Base-by-base conservation (phyloP, 257 asterid genomes). In the Fraxinus quadrangulata region DNA sequence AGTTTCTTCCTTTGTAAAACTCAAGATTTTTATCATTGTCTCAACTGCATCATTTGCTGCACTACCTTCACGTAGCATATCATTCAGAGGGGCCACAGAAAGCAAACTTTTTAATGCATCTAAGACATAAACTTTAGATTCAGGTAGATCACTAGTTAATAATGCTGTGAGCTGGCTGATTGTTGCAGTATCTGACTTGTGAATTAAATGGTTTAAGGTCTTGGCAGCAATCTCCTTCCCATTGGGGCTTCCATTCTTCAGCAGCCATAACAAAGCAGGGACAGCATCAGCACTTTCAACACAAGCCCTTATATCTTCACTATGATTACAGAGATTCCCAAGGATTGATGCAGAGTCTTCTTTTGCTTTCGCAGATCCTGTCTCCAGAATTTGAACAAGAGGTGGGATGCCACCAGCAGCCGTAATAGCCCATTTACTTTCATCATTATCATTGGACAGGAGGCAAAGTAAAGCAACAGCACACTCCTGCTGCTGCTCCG, bases 381-480 rank as follows among this genome's bases (percentile, higher is more conserved):
- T 96, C 83, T 96, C 99, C 30, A 96, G 86, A 78, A 96, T 96
- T 81, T 96, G 99, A 74, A 96, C 99, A 81, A 96, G 98, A 24
- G 99, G 99, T 21, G 99, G 99, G 72, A 96, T 93, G 72, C 99
- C 99, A 78, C 99, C 99, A 77, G 99, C 99, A 63, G 99, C 99
- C 23, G 99, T 93, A 76, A 96, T 96, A 74, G 99, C 99, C 99
- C 98, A 96, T 89, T 93, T 96, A 85, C 99, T 96, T 75, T 96
- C 99, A 82, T 96, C 98, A 68, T 92, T 96, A 82, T 92, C 99
- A 78, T 90, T 86, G n/a, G 99, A 90, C 39, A 96, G 84, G 79
- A 96, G 98, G 83, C 97, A 88, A 72, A 96, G 98, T 78, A 96
- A 83, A 67, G 99, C 96, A 77, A 96, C 98, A 72, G 98, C 97